phyloP scores from a whole-genome alignment of 2,329 filamentous ascomycete genomes.

The Alternaria sp. region DNA sequence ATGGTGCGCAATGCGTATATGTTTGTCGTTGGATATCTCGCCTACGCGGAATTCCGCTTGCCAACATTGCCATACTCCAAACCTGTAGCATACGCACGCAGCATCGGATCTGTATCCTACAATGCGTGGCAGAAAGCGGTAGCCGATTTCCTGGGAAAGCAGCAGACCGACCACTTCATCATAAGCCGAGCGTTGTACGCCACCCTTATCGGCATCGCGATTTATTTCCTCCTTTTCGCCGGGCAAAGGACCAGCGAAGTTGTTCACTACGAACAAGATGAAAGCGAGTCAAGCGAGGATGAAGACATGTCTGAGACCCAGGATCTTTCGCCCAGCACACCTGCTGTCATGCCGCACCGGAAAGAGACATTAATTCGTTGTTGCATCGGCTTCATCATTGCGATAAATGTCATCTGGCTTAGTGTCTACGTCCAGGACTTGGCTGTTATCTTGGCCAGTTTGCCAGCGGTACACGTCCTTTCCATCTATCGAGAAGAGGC shows the following conservation, averaged over 20 bases:
- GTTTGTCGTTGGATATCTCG: not conserved
- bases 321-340: not conserved
- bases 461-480: not conserved
- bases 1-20: not conserved
- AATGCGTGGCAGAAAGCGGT: not conserved
- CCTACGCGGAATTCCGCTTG: not conserved
- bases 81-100: not conserved
- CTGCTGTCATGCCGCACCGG: not conserved
- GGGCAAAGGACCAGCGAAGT: not conserved
- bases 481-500: not conserved
- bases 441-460: not conserved
- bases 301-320: not conserved
- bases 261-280: not conserved
- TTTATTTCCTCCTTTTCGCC: not conserved
- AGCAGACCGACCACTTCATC: not conserved
- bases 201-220: not conserved
- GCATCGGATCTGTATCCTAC: not conserved
- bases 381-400: not conserved
- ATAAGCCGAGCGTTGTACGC: not conserved
- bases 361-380: not conserved
- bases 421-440: not conserved
- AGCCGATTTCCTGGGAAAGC: not conserved
- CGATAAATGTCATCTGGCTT: not conserved
- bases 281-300: not conserved
- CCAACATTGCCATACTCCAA: not conserved